Percentiles rank a stretch among this genome's conserved stretches.
These are phyloP conservation scores for Neopestalotiopsis sp. DNA, from an alignment of 2,329 filamentous ascomycete species.

Conservation along the genomic window DNA sequence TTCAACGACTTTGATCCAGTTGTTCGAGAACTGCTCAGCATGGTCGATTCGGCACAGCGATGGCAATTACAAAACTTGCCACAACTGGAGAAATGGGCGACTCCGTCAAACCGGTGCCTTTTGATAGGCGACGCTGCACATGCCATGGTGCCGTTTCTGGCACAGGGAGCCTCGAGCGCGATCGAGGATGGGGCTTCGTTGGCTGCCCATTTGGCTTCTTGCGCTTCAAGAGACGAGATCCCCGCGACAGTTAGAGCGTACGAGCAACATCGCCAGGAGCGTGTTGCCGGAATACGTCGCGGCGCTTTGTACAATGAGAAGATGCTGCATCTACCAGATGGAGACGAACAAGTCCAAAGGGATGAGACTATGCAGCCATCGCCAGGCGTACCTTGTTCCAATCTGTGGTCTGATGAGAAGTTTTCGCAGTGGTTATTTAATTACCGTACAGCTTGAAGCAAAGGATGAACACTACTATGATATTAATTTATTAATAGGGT, in stretches of 20 bases:
- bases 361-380: background rate
- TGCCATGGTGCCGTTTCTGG: constrained; percentile 2
- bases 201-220: background rate
- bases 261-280: background rate
- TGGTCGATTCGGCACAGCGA: constrained; percentile 1
- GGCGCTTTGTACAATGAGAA: background rate
- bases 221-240: background rate
- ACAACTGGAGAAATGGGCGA: background rate
- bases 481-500: too few relatives aligned
- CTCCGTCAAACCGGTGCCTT: background rate
- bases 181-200: background rate
- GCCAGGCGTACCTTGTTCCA: background rate
- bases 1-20: constrained; percentile 6
- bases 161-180: background rate
- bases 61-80: constrained; percentile 6
- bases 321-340: background rate
- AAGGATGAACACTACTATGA: too few relatives aligned
- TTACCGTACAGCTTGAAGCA: background rate
- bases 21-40: background rate
- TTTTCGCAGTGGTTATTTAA: background rate
- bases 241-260: background rate
- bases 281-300: background rate
- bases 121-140: background rate
- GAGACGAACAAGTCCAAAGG: background rate
- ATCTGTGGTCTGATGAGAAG: background rate